These are phyloP conservation scores for Epichloe glyceriae DNA, from an alignment of 2,329 filamentous ascomycete species.

Conservation along the genomic window DNA sequence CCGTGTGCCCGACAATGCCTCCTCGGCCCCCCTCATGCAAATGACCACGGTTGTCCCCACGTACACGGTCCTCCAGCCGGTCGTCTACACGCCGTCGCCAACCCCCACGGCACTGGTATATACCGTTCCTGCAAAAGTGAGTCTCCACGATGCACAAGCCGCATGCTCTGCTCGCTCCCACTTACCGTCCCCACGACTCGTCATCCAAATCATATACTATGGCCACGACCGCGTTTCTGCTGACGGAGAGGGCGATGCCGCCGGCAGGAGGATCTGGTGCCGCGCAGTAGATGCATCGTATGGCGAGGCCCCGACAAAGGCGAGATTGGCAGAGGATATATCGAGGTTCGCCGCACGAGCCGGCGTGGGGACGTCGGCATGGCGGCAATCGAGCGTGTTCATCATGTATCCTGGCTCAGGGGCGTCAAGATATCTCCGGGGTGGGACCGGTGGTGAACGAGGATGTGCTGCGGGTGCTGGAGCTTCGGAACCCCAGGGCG, in stretches of 20 bases:
- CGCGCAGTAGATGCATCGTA: slow-evolving; percentile 1
- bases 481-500: slow-evolving; percentile 1
- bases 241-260: too few relatives aligned
- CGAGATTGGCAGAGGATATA: not conserved
- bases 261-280: not conserved
- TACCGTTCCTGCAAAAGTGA: not conserved
- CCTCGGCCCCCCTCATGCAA: not conserved
- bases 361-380: not conserved
- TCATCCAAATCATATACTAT: slow-evolving; percentile 5
- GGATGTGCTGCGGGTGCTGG: not conserved
- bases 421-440: not conserved
- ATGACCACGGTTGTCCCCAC: not conserved
- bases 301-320: not conserved
- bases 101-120: not conserved
- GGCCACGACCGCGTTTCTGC: not conserved
- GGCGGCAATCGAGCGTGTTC: not conserved
- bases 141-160: not conserved
- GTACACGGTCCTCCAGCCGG: not conserved
- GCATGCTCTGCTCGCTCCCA: not conserved
- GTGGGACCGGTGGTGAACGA: not conserved
- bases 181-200: not conserved
- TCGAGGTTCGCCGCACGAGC: not conserved
- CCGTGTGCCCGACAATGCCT: not conserved
- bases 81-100: not conserved
- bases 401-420: not conserved